These are phyloP conservation scores for Aspergillus avenaceus DNA, from an alignment of 495 filamentous ascomycete genomes.

Conservation along the genomic window DNA sequence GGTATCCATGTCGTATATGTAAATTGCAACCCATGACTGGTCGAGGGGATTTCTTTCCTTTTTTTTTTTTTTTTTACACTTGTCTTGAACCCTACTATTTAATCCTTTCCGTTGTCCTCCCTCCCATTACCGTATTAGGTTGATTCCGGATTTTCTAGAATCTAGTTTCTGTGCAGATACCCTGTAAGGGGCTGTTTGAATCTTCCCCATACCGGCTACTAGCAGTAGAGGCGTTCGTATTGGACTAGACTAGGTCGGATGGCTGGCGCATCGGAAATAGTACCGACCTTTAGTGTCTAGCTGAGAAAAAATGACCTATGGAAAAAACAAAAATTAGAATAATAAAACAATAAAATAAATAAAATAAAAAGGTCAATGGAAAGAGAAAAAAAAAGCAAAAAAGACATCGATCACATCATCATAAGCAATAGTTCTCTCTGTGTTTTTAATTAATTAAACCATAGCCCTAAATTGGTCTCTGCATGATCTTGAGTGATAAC, in stretches of 20 bases:
- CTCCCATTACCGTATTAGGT: background rate
- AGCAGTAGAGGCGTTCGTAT: no score
- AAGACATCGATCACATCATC: background rate
- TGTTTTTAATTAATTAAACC: background rate
- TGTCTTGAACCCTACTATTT: background rate
- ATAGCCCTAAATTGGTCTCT: background rate
- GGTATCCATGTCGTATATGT: no score
- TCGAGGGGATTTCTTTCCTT: background rate
- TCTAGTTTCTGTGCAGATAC: background rate
- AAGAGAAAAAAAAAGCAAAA: background rate
- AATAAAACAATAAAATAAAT: background rate
- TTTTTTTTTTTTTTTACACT: background rate
- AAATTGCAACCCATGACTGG: background rate
- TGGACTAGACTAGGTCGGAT: no score
- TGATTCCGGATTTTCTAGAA: background rate
- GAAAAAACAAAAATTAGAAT: no score
- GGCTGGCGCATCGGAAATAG: background rate
- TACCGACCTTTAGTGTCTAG: background rate
- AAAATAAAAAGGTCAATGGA: no score
- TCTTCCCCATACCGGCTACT: background rate
- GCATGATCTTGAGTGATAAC: background rate
- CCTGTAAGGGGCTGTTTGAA: conserved; percentile 1
- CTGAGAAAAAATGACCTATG: background rate
- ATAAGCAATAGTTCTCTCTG: background rate
- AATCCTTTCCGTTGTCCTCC: background rate